Conservation (phyloP, 2,329 filamentous ascomycete species). For the Nectriaceae sp. region DNA sequence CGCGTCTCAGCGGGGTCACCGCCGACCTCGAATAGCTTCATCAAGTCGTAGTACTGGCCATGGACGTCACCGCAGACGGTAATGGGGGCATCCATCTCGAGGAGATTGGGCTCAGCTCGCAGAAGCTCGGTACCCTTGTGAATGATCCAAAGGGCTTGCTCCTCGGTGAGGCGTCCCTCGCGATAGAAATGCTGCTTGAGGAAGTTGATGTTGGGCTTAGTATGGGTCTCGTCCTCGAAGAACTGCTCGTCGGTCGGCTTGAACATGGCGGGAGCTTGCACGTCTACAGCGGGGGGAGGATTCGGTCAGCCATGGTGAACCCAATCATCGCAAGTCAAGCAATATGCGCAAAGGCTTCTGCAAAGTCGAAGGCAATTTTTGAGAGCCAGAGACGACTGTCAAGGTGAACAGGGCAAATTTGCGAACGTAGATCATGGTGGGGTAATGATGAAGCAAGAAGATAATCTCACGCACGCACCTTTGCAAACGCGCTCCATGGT, state of each 20-base stretch:
- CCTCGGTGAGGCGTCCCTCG: constrained; percentile 93
- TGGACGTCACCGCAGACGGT: constrained; percentile 98
- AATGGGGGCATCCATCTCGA: constrained; percentile 99
- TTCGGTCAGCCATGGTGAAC: constrained; percentile 18
- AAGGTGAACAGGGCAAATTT: background rate
- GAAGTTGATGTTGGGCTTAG: constrained; percentile 90
- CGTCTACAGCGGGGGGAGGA: constrained; percentile 60
- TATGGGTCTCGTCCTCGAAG: constrained; percentile 80
- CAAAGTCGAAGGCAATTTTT: background rate
- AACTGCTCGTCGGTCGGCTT: constrained; percentile 94
- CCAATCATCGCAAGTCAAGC: constrained; percentile 1
- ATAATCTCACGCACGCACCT: constrained; percentile 60
- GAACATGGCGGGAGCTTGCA: constrained; percentile 93
- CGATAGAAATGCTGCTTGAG: constrained; percentile 98
- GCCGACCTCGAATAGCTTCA: constrained; percentile 99
- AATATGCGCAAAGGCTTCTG: background rate
- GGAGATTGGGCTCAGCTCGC: constrained; percentile 86
- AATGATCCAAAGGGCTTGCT: constrained; percentile 96
- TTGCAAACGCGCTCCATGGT: constrained; percentile 97
- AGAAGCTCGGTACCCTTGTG: constrained; percentile 84
- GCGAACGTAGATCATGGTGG: background rate
- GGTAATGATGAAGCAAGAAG: background rate
- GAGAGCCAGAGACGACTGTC: background rate
- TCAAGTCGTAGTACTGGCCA: constrained; percentile 98
- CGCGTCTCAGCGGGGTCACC: constrained; percentile 94